Conservation (phyloP, 441 rosid species). For the Gossypium gossypioides region DNA sequence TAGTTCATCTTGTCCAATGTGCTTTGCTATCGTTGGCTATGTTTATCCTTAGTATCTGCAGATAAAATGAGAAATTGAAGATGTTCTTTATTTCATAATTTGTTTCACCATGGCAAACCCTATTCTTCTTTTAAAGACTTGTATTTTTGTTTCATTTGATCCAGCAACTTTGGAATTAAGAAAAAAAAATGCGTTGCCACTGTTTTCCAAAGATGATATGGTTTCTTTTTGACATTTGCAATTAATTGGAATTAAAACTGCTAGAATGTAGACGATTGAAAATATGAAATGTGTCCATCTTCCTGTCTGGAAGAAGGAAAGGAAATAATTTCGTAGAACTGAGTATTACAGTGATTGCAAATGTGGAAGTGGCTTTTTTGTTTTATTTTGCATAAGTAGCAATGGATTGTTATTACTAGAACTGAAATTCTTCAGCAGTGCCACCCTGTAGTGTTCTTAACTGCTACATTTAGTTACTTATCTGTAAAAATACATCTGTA, state of each 20-base stretch:
- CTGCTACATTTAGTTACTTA: background rate
- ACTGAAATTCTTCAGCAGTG: background rate
- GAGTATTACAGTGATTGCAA: background rate
- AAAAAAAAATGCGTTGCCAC: background rate
- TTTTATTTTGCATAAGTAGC: background rate
- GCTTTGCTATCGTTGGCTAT: background rate
- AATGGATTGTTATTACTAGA: background rate
- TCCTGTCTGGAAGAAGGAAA: background rate
- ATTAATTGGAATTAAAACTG: background rate
- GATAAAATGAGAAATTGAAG: background rate
- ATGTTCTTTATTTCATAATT: background rate
- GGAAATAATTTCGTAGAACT: background rate
- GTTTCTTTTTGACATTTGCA: background rate
- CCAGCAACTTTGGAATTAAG: background rate
- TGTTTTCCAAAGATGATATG: background rate
- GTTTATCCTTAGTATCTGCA: background rate
- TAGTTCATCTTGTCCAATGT: conserved; percentile 1
- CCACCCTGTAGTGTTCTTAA: background rate
- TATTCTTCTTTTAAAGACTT: background rate
- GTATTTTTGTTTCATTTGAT: background rate
- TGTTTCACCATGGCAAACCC: background rate
- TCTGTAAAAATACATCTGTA: background rate
- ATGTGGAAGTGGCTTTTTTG: background rate
- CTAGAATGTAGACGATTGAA: background rate
- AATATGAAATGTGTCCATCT: background rate